A percentile compares a stretch with the other conserved stretches of the same genome.
These are phyloP conservation scores for Psilocybe azurescens DNA, from an alignment of 768 basidiomycete genomes.

Conservation along the genomic window DNA sequence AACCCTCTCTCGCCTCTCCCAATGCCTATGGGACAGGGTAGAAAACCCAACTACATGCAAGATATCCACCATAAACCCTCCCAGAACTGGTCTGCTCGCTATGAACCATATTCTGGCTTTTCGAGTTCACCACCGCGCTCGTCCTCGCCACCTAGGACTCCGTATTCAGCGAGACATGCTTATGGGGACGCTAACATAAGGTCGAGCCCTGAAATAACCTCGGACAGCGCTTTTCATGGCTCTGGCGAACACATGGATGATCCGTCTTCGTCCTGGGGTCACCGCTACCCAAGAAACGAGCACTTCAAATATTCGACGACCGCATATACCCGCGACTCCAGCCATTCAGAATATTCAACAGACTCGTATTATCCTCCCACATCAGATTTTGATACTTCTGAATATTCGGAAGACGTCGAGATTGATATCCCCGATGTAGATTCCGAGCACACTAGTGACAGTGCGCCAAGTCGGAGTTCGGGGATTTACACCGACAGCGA, in stretches of 20 bases:
- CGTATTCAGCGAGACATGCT: constrained; percentile 30
- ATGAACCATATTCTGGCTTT: constrained; percentile 25
- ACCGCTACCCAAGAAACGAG: constrained; percentile 21
- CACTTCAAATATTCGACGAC: constrained; percentile 21
- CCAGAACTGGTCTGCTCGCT: constrained; percentile 22
- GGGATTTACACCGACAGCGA: constrained; percentile 40
- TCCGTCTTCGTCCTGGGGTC: constrained; percentile 30
- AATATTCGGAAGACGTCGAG: constrained; percentile 33
- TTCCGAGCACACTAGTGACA: constrained; percentile 31
- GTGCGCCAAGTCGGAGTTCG: constrained; percentile 28
- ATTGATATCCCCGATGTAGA: constrained; percentile 27
- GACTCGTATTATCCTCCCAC: constrained; percentile 32
- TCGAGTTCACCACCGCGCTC: constrained; percentile 42
- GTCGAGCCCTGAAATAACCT: constrained; percentile 39
- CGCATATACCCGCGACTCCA: constrained; percentile 31
- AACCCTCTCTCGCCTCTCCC: constrained; percentile 33
- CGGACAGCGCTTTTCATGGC: constrained; percentile 27
- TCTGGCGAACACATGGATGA: constrained; percentile 32
- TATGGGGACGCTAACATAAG: constrained; percentile 36
- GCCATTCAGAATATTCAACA: constrained; percentile 31
- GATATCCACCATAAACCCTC: constrained; percentile 22
- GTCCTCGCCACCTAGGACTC: constrained; percentile 46
- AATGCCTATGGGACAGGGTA: constrained; percentile 25
- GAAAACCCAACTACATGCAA: constrained; percentile 23
- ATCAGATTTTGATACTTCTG: constrained; percentile 40